These are phyloP conservation scores for Fusarium nematophilum DNA, from an alignment of 2,329 filamentous ascomycete species.

Conservation along the genomic window DNA sequence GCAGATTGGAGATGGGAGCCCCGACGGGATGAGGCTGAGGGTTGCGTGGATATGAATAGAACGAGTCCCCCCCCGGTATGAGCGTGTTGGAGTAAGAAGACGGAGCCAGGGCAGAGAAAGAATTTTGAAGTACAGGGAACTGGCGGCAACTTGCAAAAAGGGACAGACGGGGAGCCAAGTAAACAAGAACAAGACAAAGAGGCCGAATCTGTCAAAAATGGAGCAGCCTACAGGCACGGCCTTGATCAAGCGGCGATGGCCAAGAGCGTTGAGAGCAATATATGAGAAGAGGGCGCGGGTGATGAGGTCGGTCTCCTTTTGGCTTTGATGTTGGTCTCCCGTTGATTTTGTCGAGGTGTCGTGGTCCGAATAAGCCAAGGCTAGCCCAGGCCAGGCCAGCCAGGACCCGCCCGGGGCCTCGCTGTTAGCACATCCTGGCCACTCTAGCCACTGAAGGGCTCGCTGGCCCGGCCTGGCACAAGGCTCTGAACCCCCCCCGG, in stretches of 20 bases:
- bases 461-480: constrained; percentile 12
- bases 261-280: constrained; percentile 20
- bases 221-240: constrained; percentile 1
- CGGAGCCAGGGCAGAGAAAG: constrained; percentile 45
- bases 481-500: constrained; percentile 28
- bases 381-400: constrained; percentile 31
- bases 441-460: constrained; percentile 35
- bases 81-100: constrained; percentile 47
- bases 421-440: constrained; percentile 37
- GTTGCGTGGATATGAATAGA: constrained; percentile 37
- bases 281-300: constrained; percentile 37
- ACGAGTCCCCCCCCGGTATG: constrained; percentile 28
- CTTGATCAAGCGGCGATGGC: constrained; percentile 9
- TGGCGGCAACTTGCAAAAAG: constrained; percentile 39
- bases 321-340: constrained; percentile 47
- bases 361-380: constrained; percentile 54
- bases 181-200: constrained; percentile 24
- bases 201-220: constrained; percentile 13
- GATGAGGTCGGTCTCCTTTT: constrained; percentile 48
- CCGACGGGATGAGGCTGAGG: constrained; percentile 31
- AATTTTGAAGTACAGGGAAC: constrained; percentile 46
- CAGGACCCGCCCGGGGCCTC: constrained; percentile 32
- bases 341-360: constrained; percentile 54
- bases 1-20: constrained; percentile 11
- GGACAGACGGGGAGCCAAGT: constrained; percentile 15